Conservation (phyloP, 2,329 filamentous ascomycete species). For the Alternaria arborescens region DNA sequence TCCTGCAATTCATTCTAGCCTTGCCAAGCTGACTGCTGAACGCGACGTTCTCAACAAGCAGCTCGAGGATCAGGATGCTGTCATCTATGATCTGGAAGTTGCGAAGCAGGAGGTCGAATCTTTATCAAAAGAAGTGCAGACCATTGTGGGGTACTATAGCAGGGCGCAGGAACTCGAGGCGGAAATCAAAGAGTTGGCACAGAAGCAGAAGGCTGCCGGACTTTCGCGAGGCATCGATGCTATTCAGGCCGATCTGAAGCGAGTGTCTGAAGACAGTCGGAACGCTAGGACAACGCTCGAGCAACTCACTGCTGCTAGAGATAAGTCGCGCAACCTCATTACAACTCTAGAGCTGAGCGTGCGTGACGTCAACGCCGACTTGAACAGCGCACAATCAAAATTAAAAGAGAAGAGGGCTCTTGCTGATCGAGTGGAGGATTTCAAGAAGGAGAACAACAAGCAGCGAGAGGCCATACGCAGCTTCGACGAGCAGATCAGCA, state of each 20-base stretch:
- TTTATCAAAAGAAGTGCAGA: slow-evolving; percentile 77
- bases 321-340: slow-evolving; percentile 73
- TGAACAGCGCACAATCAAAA: slow-evolving; percentile 74
- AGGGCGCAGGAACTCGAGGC: slow-evolving; percentile 76
- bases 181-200: slow-evolving; percentile 77
- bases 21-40: slow-evolving; percentile 59
- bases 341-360: slow-evolving; percentile 78
- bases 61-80: slow-evolving; percentile 71
- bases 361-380: slow-evolving; percentile 76
- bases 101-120: slow-evolving; percentile 77
- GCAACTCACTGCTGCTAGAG: slow-evolving; percentile 73
- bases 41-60: slow-evolving; percentile 51
- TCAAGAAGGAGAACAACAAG: slow-evolving; percentile 72
- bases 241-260: slow-evolving; percentile 78
- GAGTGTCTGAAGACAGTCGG: slow-evolving; percentile 72
- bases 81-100: slow-evolving; percentile 68
- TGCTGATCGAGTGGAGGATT: slow-evolving; percentile 74
- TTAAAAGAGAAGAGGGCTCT: slow-evolving; percentile 83
- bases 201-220: slow-evolving; percentile 75
- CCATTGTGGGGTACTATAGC: slow-evolving; percentile 74
- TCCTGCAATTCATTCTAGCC: slow-evolving; percentile 71
- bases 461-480: slow-evolving; percentile 75
- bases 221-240: slow-evolving; percentile 78
- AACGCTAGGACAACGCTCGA: slow-evolving; percentile 69
- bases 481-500: slow-evolving; percentile 76